Evolutionary conservation across 2,329 filamentous ascomycete species (phyloP), one percentile per base, ranked within the genome.

Genomic region (Lachnellula arida): DNA sequence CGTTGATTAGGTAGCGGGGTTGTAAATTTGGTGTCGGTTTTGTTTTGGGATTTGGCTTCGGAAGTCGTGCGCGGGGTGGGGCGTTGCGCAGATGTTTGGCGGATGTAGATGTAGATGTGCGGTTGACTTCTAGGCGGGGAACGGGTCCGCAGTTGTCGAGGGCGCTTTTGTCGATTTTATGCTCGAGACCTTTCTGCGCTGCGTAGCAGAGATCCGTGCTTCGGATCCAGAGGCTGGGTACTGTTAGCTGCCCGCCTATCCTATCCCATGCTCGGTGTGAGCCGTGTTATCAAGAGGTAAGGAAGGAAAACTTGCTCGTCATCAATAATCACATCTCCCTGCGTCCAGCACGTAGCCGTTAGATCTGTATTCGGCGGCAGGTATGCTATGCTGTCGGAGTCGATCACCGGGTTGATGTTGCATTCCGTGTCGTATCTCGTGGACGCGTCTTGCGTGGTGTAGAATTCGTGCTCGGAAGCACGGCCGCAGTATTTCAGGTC

Each of bases 131-230:
- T 4, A 64, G 11, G 25, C 63, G 61, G 7, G 60, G 60, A 14
- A 64, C 54, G 4, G 60, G 59, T 0, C 62, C 62, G 35, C 62
- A 64, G 15, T 63, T 59, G 32, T 61, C 62, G n/a, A 64, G 52
- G 19, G 56, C 43, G 22, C 50, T 42, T 54, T 55, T 58, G 35
- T 63, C 46, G 2, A 44, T 56, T 4, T 47, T 44, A 2, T 58
- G 49, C 28, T 47, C 44, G 2, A 64, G 56, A 5, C 53, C 59
- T 14, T 49, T 53, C 49, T 64, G 51, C 12, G 56, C 49, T 11
- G 63, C 53, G 35, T 64, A 63, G 44, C 62, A 63, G 19, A 63
- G 60, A 19, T 60, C 49, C 6, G 56, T 58, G 5, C 59, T 64
- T 51, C 63, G 60, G 4, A 60, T 12, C 60, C 59, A 64, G n/a